Percentiles rank a stretch among this genome's conserved stretches.
Conservation (phyloP, 306 rosid species). For the Gastrolobium bilobum region DNA sequence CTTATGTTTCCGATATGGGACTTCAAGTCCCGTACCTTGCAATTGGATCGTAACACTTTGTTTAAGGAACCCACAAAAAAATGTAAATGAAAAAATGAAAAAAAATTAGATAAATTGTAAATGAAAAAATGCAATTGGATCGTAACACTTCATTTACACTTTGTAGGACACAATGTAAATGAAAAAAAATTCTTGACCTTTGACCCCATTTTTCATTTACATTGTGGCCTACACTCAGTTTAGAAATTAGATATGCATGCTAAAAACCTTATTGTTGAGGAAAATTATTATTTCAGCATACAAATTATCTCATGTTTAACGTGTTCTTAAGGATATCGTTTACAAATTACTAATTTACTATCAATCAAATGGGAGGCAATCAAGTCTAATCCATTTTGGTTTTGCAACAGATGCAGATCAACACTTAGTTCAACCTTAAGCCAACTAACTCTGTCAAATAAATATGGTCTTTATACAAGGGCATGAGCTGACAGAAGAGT, state of each 20-base stretch:
- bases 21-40: no score
- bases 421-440: neutral
- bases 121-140: no score
- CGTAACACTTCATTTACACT: no score
- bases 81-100: no score
- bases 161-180: no score
- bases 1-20: no score
- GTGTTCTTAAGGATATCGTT: neutral
- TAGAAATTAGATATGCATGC: neutral
- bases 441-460: neutral
- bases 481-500: neutral
- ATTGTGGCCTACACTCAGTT: neutral
- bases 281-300: neutral
- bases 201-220: neutral
- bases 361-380: neutral
- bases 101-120: no score
- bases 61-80: neutral
- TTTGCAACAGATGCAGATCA: neutral
- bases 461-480: neutral
- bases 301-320: conserved; percentile 5
- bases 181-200: neutral
- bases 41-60: no score
- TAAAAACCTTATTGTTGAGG: neutral
- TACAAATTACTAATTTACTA: neutral
- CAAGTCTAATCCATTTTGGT: neutral